These are phyloP conservation scores for Scheffersomyces ergatensis DNA, from an alignment of 805 yeast species.

Conservation along the genomic window DNA sequence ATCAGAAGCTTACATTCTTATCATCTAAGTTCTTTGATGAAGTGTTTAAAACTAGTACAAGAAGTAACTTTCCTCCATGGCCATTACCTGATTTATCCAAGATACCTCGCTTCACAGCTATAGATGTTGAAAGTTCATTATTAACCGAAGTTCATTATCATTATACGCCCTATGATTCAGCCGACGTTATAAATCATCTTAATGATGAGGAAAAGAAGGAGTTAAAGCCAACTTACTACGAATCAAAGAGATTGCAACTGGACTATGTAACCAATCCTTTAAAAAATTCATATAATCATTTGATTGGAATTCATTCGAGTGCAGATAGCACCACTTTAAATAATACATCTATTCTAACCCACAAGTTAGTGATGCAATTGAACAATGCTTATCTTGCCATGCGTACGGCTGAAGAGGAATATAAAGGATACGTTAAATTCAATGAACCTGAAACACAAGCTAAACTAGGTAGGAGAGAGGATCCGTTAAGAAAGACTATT, in stretches of 20 bases:
- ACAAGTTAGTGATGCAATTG: conserved; percentile 57
- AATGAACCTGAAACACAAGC: conserved; percentile 42
- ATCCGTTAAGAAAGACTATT: conserved; percentile 43
- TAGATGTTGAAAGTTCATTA: conserved; percentile 77
- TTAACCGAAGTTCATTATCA: conserved; percentile 72
- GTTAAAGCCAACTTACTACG: conserved; percentile 44
- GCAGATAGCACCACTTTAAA: conserved; percentile 23
- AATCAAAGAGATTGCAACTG: conserved; percentile 58
- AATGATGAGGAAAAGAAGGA: conserved; percentile 7
- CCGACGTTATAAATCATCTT: conserved; percentile 22
- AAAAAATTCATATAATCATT: conserved; percentile 43
- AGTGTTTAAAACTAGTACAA: conserved; percentile 14
- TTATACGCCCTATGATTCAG: conserved; percentile 49
- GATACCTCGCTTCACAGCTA: conserved; percentile 60
- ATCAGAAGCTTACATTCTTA: conserved; percentile 61
- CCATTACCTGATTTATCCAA: conserved; percentile 72
- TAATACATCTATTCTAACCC: conserved; percentile 23
- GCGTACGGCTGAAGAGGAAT: conserved; percentile 44
- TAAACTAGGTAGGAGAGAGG: conserved; percentile 41
- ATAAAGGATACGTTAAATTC: conserved; percentile 20
- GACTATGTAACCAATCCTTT: conserved; percentile 72
- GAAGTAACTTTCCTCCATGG: conserved; percentile 50
- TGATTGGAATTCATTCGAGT: conserved; percentile 50
- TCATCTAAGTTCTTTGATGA: conserved; percentile 56
- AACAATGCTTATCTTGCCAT: conserved; percentile 46